Evolutionary conservation across 495 filamentous ascomycete genomes (phyloP).

Genomic region (Bryoglossum gracile): DNA sequence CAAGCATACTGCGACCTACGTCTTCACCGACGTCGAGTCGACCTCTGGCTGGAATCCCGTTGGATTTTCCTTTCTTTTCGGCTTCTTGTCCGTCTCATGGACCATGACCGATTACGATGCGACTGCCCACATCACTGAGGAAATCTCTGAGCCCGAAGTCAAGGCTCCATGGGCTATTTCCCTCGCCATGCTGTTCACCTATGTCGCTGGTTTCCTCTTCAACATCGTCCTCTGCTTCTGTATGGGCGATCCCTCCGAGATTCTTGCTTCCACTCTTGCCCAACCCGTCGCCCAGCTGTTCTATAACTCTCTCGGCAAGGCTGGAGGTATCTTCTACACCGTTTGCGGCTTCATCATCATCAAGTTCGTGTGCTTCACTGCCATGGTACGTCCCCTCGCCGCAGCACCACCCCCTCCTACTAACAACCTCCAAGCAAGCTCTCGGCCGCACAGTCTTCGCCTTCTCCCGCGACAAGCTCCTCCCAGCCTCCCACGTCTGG

Average conservation of each 20-base stretch:
- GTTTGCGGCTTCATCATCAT: conserved; percentile 51
- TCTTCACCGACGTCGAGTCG: conserved; percentile 55
- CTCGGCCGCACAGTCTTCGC: conserved; percentile 56
- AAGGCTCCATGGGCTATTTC: conserved; percentile 56
- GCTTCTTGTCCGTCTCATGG: conserved; percentile 63
- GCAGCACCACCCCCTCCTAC: not conserved
- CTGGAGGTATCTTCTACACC: conserved; percentile 52
- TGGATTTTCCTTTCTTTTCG: conserved; percentile 63
- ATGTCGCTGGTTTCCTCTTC: conserved; percentile 52
- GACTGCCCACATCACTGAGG: conserved; percentile 56
- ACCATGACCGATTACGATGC: conserved; percentile 57
- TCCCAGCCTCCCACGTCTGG: conserved; percentile 51
- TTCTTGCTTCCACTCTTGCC: conserved; percentile 38
- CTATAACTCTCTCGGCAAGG: conserved; percentile 52
- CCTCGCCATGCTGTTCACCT: conserved; percentile 52
- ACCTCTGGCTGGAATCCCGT: conserved; percentile 54
- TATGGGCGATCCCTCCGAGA: conserved; percentile 42
- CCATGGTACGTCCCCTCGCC: conserved; percentile 29
- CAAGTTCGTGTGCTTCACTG: conserved; percentile 54
- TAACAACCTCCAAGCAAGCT: conserved; percentile 33
- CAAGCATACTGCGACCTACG: conserved; percentile 52
- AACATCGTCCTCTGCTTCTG: conserved; percentile 56
- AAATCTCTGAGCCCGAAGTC: conserved; percentile 49
- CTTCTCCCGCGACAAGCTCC: conserved; percentile 51
- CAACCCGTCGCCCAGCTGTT: conserved; percentile 62